A percentile compares a stretch with the other conserved stretches of the same genome.
phyloP scores from a whole-genome alignment of 1,284 basidiomycete genomes.

The Cryptococcus neoformans region DNA sequence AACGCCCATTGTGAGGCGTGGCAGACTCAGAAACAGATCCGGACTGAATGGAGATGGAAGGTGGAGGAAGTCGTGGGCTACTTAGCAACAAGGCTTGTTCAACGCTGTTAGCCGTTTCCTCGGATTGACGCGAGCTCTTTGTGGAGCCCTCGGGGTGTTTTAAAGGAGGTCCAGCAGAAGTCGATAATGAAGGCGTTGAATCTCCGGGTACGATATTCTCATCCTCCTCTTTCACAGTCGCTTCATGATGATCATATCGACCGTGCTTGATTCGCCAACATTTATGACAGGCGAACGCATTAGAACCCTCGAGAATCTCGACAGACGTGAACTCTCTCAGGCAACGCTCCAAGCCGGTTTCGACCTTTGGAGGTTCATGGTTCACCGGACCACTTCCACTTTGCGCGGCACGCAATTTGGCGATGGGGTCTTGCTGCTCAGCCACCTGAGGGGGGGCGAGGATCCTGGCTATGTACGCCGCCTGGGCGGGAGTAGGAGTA shows the following conservation, averaged over 20 bases:
- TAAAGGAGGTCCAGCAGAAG: background rate
- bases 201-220: constrained; percentile 22
- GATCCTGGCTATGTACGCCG: constrained; percentile 49
- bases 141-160: background rate
- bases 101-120: no score
- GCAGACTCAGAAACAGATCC: background rate
- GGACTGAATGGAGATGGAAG: constrained; percentile 16
- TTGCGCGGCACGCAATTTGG: constrained; percentile 37
- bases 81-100: background rate
- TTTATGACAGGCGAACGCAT: constrained; percentile 84
- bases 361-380: background rate
- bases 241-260: constrained; percentile 24
- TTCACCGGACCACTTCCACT: constrained; percentile 11
- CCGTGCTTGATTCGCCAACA: constrained; percentile 72
- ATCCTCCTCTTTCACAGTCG: constrained; percentile 42
- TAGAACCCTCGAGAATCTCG: constrained; percentile 87
- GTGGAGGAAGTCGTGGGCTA: constrained; percentile 5
- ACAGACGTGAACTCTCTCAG: constrained; percentile 82
- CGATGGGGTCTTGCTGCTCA: constrained; percentile 33
- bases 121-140: no score
- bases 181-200: background rate
- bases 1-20: background rate
- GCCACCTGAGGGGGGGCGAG: constrained; percentile 18
- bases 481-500: constrained; percentile 44
- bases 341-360: constrained; percentile 56